Conservation (phyloP, 371 early-diverging fungal species). For the Parasitella parasitica region DNA sequence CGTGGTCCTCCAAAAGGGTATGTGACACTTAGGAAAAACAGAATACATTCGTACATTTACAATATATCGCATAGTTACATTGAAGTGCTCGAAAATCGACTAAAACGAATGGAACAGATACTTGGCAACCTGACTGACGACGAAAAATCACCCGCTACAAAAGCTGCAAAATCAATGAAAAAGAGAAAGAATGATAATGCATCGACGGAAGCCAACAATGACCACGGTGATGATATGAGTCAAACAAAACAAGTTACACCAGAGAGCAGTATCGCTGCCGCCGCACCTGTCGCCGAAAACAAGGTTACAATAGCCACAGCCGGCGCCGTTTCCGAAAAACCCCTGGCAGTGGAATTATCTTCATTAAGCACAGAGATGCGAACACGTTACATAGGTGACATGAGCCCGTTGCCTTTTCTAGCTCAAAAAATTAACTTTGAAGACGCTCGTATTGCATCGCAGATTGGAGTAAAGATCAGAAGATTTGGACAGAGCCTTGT, state of each 20-base stretch:
- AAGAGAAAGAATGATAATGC: not conserved
- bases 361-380: conserved; percentile 20
- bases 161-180: conserved; percentile 2
- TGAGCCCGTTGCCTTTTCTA: conserved; percentile 40
- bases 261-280: not conserved
- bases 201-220: not conserved
- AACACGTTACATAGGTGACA: conserved; percentile 42
- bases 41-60: not conserved
- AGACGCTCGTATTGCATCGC: conserved; percentile 23
- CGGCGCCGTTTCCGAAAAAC: conserved; percentile 1
- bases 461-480: conserved; percentile 32
- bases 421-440: conserved; percentile 45
- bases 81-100: conserved; percentile 64
- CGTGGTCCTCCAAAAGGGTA: conserved; percentile 66
- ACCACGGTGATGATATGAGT: not conserved
- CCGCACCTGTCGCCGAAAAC: not conserved
- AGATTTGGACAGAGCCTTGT: conserved; percentile 41
- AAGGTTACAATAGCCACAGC: not conserved
- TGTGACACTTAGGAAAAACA: not conserved
- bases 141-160: not conserved
- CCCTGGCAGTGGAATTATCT: conserved; percentile 15
- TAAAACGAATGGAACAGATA: conserved; percentile 67
- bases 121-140: conserved; percentile 37
- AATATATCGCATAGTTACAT: conserved; percentile 41
- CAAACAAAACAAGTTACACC: conserved; percentile 2